Evolutionary conservation across 768 basidiomycete species (phyloP).

Genomic region (Termitomyces sp.): DNA sequence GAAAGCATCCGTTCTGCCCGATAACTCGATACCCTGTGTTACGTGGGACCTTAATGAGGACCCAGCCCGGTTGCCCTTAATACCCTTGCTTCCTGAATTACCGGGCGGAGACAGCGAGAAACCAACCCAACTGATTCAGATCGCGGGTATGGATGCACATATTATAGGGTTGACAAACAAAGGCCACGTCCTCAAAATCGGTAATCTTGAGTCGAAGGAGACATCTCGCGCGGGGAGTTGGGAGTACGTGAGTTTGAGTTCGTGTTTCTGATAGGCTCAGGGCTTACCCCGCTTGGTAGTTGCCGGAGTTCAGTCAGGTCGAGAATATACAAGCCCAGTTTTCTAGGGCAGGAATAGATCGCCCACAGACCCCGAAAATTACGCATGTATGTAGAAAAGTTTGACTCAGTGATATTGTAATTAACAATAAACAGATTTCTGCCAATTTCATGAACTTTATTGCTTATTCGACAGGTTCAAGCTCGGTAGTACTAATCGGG

Average conservation of each 20-base stretch:
- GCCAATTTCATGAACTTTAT: constrained; percentile 82
- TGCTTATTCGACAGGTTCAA: constrained; percentile 68
- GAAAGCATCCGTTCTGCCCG: constrained; percentile 27
- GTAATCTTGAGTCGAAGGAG: constrained; percentile 37
- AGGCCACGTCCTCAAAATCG: constrained; percentile 71
- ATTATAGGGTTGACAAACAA: constrained; percentile 77
- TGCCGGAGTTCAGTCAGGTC: constrained; percentile 69
- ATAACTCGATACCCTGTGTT: constrained; percentile 52
- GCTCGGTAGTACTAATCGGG: constrained; percentile 75
- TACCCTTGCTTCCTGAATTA: constrained; percentile 59
- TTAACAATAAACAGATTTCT: constrained; percentile 55
- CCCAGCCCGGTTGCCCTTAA: constrained; percentile 52
- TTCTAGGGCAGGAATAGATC: constrained; percentile 11
- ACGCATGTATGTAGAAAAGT: constrained; percentile 62
- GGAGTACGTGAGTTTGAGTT: constrained; percentile 59
- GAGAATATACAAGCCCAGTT: constrained; percentile 35
- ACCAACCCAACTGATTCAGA: constrained; percentile 58
- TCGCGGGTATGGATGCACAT: constrained; percentile 72
- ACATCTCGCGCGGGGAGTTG: constrained; percentile 39
- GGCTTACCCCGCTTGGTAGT: constrained; percentile 30
- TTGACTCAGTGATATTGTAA: background rate
- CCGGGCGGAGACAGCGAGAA: constrained; percentile 21
- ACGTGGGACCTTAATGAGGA: constrained; percentile 52
- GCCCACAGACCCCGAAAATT: constrained; percentile 51
- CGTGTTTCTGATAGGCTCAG: background rate